Evolutionary conservation across 345 rosid genomes (phyloP).

Genomic region (Carallia brachiata): DNA sequence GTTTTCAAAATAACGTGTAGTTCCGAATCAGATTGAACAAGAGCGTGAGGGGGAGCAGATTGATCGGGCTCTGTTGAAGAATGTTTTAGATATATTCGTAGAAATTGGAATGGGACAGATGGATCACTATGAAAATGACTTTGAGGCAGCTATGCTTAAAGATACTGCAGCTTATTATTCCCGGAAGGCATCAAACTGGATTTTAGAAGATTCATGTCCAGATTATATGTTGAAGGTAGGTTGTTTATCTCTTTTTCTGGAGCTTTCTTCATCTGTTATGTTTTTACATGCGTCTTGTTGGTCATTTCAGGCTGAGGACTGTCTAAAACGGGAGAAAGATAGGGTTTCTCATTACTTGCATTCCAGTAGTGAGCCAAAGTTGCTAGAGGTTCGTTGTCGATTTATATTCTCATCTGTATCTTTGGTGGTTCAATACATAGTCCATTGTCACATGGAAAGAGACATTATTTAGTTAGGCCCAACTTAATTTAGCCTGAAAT

Average conservation of each 20-base stretch:
- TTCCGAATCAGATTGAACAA: constrained; percentile 23
- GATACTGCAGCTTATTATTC: constrained; percentile 39
- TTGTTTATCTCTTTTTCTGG: not conserved
- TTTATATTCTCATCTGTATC: not conserved
- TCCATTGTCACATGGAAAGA: too few species aligned
- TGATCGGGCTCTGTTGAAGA: constrained; percentile 34
- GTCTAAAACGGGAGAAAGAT: constrained; percentile 41
- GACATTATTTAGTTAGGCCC: too few species aligned
- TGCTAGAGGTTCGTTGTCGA: constrained; percentile 33
- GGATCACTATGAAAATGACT: constrained; percentile 22
- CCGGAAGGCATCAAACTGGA: constrained; percentile 49
- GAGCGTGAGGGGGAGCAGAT: constrained; percentile 41
- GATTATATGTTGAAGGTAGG: constrained; percentile 45
- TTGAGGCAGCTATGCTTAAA: constrained; percentile 36
- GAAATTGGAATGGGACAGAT: constrained; percentile 30
- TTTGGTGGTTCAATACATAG: not conserved
- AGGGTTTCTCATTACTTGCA: constrained; percentile 38
- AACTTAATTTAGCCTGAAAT: too few species aligned
- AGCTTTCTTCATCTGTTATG: not conserved
- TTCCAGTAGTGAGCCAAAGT: constrained; percentile 42
- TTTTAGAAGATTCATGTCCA: constrained; percentile 38
- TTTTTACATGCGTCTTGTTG: not conserved
- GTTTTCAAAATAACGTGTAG: too few species aligned
- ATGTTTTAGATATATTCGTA: constrained; percentile 28
- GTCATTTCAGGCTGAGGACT: constrained; percentile 36